Percentiles rank a stretch among this genome's conserved stretches.
phyloP scores from a whole-genome alignment of 2,329 filamentous ascomycete genomes.

The Talaromyces pinophilus region DNA sequence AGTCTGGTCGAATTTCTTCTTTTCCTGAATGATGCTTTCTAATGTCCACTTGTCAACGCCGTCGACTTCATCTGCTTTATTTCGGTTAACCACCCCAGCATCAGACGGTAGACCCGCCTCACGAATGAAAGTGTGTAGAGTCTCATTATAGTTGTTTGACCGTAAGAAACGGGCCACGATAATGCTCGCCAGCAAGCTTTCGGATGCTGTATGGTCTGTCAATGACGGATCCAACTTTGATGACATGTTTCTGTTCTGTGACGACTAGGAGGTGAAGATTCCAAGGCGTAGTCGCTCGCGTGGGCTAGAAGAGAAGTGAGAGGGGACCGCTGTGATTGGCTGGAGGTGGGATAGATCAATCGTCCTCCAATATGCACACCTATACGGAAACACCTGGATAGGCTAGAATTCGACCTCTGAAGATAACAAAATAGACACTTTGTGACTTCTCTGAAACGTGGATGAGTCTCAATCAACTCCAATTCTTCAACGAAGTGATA shows the following conservation, averaged over 20 bases:
- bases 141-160: conserved; percentile 50
- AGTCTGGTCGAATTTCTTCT: conserved; percentile 58
- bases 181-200: conserved; percentile 33
- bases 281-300: background rate
- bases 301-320: background rate
- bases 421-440: background rate
- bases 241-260: background rate
- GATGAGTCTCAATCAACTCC: background rate
- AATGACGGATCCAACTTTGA: background rate
- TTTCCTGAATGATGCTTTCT: conserved; percentile 62
- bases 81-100: conserved; percentile 40
- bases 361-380: background rate
- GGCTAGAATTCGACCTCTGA: background rate
- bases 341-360: background rate
- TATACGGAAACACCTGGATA: background rate
- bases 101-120: conserved; percentile 58
- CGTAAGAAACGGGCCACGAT: conserved; percentile 49
- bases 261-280: background rate
- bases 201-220: conserved; percentile 3
- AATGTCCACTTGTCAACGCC: conserved; percentile 54
- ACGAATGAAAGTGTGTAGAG: conserved; percentile 58
- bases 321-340: background rate
- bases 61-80: conserved; percentile 22
- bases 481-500: background rate
- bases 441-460: background rate